Evolutionary conservation across 495 filamentous ascomycete genomes (phyloP).

Genomic region (Gamarada debralockiae): DNA sequence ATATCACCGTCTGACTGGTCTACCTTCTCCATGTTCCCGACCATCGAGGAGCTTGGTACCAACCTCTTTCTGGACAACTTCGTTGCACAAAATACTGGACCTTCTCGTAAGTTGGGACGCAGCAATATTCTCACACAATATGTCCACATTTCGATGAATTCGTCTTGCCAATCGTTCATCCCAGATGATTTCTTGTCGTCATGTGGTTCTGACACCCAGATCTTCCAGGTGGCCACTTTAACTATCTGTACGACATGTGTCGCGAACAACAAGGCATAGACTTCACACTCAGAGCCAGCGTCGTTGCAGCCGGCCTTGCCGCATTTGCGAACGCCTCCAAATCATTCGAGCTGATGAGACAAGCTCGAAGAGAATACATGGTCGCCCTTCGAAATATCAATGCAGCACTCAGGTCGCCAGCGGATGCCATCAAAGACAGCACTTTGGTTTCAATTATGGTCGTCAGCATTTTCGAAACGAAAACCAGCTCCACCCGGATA

Average conservation of each 20-base stretch:
- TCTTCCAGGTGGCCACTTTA: constrained; percentile 30
- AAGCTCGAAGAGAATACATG: constrained; percentile 42
- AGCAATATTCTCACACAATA: too few species aligned
- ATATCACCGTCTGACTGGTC: background rate
- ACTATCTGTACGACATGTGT: constrained; percentile 25
- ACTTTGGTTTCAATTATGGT: constrained; percentile 58
- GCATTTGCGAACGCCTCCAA: constrained; percentile 39
- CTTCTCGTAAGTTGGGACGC: too few species aligned
- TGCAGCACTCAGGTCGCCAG: constrained; percentile 45
- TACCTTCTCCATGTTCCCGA: constrained; percentile 2
- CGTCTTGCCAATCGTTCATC: too few species aligned
- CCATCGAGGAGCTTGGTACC: constrained; percentile 35
- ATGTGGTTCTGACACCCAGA: too few species aligned
- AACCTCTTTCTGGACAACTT: constrained; percentile 41
- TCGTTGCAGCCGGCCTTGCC: constrained; percentile 44
- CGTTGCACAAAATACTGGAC: constrained; percentile 27
- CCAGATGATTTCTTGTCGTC: too few species aligned
- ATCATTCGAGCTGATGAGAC: constrained; percentile 28
- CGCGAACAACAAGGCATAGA: constrained; percentile 23
- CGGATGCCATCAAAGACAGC: constrained; percentile 52
- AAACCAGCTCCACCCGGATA: constrained; percentile 31
- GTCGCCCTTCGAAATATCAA: constrained; percentile 43
- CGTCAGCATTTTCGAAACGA: constrained; percentile 49
- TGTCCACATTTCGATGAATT: too few species aligned
- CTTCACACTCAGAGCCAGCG: constrained; percentile 35